Evolutionary conservation across 1,284 basidiomycete genomes (phyloP).

Genomic region (Ceratobasidium sp.): DNA sequence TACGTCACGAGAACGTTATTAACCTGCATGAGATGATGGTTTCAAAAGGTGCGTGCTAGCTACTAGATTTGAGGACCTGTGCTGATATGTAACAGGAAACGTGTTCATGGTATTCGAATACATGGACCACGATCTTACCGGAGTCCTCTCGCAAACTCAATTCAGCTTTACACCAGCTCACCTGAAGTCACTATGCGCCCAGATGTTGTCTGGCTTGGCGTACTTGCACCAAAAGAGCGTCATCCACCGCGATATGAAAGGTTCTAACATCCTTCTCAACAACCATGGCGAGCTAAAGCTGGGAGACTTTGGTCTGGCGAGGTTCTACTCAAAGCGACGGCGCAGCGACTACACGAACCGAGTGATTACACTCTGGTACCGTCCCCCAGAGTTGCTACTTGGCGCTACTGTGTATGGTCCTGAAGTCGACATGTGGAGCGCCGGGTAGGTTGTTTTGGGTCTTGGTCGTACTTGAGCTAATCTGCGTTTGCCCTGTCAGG

Average conservation of each 20-base stretch:
- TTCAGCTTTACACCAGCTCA: constrained; percentile 87
- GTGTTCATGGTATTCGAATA: constrained; percentile 99
- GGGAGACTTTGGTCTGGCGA: constrained; percentile 97
- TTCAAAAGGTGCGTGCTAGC: constrained; percentile 75
- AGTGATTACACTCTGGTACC: constrained; percentile 99
- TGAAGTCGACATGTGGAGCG: constrained; percentile 99
- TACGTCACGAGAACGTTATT: constrained; percentile 91
- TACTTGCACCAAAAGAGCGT: constrained; percentile 96
- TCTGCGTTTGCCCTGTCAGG: constrained; percentile 58
- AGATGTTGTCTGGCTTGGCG: constrained; percentile 92
- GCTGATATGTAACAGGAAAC: constrained; percentile 66
- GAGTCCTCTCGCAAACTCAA: constrained; percentile 90
- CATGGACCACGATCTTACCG: constrained; percentile 98
- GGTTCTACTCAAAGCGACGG: constrained; percentile 92
- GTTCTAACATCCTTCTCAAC: constrained; percentile 97
- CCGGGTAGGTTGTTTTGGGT: constrained; percentile 71
- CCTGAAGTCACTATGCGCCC: constrained; percentile 92
- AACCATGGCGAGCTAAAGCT: constrained; percentile 93
- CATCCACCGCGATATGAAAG: constrained; percentile 98
- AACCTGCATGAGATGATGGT: constrained; percentile 98
- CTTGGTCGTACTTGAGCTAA: constrained; percentile 25
- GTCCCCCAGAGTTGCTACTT: constrained; percentile 94
- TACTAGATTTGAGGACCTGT: constrained; percentile 23
- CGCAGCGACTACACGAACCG: constrained; percentile 96
- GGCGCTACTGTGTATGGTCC: constrained; percentile 97